Percentiles rank a stretch among this genome's conserved stretches.
Evolutionary conservation across 2,329 filamentous ascomycete species (phyloP).

Genomic region (Bipolaris gigantea): DNA sequence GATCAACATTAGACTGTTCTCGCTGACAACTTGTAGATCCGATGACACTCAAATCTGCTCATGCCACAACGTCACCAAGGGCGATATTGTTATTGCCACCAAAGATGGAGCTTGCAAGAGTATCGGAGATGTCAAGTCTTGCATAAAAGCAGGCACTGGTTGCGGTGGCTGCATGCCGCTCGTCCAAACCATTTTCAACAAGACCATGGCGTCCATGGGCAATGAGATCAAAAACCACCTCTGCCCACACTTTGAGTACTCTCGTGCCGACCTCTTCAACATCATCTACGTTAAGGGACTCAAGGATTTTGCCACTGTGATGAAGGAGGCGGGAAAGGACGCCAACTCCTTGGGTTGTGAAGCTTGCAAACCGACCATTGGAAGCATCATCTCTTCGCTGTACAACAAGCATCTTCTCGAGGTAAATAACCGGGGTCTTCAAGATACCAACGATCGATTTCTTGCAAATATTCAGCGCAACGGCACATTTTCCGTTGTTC

Average conservation of each 20-base stretch:
- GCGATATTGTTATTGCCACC: slow-evolving; percentile 70
- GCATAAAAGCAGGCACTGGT: slow-evolving; percentile 88
- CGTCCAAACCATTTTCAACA: slow-evolving; percentile 87
- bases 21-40: slow-evolving; percentile 47
- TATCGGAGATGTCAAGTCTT: slow-evolving; percentile 80
- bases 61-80: slow-evolving; percentile 90
- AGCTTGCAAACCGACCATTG: slow-evolving; percentile 80
- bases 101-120: slow-evolving; percentile 81
- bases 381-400: slow-evolving; percentile 76
- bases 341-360: slow-evolving; percentile 78
- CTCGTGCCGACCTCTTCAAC: slow-evolving; percentile 85
- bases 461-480: slow-evolving; percentile 89
- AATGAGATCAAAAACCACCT: slow-evolving; percentile 85
- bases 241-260: slow-evolving; percentile 81
- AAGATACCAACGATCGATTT: slow-evolving; percentile 89
- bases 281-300: slow-evolving; percentile 82
- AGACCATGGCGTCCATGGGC: slow-evolving; percentile 81
- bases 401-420: slow-evolving; percentile 86
- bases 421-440: slow-evolving; percentile 68
- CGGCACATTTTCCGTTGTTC: slow-evolving; percentile 86
- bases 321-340: slow-evolving; percentile 75
- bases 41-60: slow-evolving; percentile 90
- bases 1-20: slow-evolving; percentile 13
- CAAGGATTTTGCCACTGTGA: slow-evolving; percentile 71
- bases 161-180: slow-evolving; percentile 90